Conservation (phyloP, 176 grass and related monocot genomes). For the Chrysopogon serrulatus region DNA sequence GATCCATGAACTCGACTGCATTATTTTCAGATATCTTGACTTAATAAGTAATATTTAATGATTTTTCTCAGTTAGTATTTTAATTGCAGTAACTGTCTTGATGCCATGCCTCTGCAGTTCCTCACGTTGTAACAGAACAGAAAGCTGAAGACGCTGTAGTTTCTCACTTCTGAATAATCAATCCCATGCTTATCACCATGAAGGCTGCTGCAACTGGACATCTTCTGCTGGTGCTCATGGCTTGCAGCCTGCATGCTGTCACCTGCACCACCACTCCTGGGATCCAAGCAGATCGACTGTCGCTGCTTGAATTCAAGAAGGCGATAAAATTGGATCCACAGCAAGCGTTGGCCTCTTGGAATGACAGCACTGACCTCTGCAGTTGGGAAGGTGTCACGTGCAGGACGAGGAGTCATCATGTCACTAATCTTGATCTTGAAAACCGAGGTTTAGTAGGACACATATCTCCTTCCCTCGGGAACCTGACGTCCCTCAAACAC, state of each 20-base stretch:
- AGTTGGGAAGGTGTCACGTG: not conserved
- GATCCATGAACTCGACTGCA: too few species aligned
- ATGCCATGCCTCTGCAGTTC: too few species aligned
- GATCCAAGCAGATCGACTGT: too few species aligned
- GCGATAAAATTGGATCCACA: not conserved
- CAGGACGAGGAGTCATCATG: not conserved
- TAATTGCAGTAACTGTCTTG: too few species aligned
- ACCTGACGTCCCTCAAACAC: not conserved
- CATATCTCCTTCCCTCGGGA: slow-evolving; percentile 1
- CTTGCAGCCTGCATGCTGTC: not conserved
- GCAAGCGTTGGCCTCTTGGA: not conserved
- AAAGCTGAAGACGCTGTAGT: not conserved
- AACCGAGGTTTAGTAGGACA: not conserved
- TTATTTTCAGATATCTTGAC: too few species aligned
- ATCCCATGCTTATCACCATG: not conserved
- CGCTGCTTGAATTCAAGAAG: too few species aligned
- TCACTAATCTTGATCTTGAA: not conserved
- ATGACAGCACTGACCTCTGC: not conserved
- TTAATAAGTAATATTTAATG: too few species aligned
- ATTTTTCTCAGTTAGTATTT: too few species aligned
- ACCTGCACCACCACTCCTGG: not conserved
- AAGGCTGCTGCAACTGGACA: not conserved
- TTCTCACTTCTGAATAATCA: not conserved
- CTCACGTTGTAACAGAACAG: too few species aligned
- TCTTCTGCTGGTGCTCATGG: not conserved